Conservation (phyloP, 257 asterid species). For the Solanum lycopersicoides region DNA sequence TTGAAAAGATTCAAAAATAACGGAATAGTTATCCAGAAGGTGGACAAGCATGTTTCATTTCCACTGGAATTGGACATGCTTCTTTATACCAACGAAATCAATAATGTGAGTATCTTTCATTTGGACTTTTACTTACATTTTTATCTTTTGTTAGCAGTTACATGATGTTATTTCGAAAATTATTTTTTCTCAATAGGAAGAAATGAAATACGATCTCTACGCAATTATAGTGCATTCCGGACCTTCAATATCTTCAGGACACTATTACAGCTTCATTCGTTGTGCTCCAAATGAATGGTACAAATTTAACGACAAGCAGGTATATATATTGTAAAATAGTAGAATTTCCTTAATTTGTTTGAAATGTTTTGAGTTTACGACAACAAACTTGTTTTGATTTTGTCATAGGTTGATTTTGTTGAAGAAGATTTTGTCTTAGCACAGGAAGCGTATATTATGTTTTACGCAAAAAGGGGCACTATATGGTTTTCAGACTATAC, state of each 20-base stretch:
- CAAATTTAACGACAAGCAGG: constrained; percentile 75
- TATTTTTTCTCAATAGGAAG: constrained; percentile 28
- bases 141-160: not conserved
- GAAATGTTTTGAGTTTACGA: not conserved
- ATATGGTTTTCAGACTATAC: constrained; percentile 51
- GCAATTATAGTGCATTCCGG: constrained; percentile 85
- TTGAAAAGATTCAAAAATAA: constrained; percentile 80
- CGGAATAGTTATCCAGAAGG: constrained; percentile 49
- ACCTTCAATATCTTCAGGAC: constrained; percentile 56
- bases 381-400: not conserved
- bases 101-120: constrained; percentile 26
- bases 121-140: not conserved
- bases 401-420: constrained; percentile 13
- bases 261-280: constrained; percentile 66
- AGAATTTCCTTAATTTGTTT: not conserved
- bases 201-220: constrained; percentile 47
- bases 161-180: not conserved
- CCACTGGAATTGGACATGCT: constrained; percentile 59
- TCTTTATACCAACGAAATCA: constrained; percentile 29
- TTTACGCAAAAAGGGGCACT: constrained; percentile 61
- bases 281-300: constrained; percentile 52
- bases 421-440: constrained; percentile 45
- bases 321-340: constrained; percentile 5
- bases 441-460: constrained; percentile 75
- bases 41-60: constrained; percentile 61